phyloP scores from a whole-genome alignment of 495 filamentous ascomycete genomes.

The Talaromyces thailandensis region DNA sequence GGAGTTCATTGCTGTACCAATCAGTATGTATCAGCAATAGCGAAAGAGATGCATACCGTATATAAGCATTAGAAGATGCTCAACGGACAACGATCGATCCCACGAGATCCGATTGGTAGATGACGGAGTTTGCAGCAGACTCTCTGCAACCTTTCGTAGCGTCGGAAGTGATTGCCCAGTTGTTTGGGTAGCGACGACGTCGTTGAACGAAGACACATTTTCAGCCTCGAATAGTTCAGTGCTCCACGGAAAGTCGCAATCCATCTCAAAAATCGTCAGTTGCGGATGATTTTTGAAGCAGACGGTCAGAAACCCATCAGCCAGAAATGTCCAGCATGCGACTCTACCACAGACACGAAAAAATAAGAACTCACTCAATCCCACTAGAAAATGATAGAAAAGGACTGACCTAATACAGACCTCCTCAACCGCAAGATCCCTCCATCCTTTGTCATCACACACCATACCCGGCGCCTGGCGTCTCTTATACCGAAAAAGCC shows the following conservation, averaged over 20 bases:
- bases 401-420: slow-evolving; percentile 22
- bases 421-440: slow-evolving; percentile 22
- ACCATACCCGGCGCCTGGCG: slow-evolving; percentile 9
- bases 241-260: slow-evolving; percentile 28
- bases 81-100: slow-evolving; percentile 20
- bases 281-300: slow-evolving; percentile 30
- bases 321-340: slow-evolving; percentile 28
- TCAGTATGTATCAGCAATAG: not conserved
- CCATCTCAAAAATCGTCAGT: slow-evolving; percentile 28
- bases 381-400: not conserved
- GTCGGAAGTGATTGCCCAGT: slow-evolving; percentile 14
- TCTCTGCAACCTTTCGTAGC: slow-evolving; percentile 16
- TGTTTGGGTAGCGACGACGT: slow-evolving; percentile 10
- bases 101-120: slow-evolving; percentile 12
- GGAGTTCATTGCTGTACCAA: slow-evolving; percentile 21
- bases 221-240: slow-evolving; percentile 30
- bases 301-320: slow-evolving; percentile 30
- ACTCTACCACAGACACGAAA: slow-evolving; percentile 11
- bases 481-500: slow-evolving; percentile 22
- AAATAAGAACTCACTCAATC: not conserved
- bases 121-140: slow-evolving; percentile 17
- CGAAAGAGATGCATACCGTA: slow-evolving; percentile 18
- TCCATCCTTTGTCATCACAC: slow-evolving; percentile 19
- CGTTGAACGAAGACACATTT: slow-evolving; percentile 18
- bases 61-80: slow-evolving; percentile 28